phyloP scores from a whole-genome alignment of 768 basidiomycete species.

The Calocybe indica region DNA sequence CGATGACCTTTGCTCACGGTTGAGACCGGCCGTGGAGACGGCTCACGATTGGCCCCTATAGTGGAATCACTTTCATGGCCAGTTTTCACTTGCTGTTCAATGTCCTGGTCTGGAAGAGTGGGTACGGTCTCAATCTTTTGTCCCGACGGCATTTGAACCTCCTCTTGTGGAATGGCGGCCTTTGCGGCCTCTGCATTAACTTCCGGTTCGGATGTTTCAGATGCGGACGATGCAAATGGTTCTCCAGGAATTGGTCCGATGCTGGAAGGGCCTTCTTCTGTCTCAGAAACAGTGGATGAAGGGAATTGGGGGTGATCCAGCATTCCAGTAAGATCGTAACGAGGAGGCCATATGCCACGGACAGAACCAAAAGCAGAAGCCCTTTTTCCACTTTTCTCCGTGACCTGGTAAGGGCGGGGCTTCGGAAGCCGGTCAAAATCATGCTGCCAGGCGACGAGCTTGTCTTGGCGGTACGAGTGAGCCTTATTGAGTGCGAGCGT shows the following conservation, averaged over 20 bases:
- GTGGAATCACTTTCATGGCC: constrained; percentile 84
- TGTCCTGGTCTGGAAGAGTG: constrained; percentile 5
- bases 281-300: constrained; percentile 68
- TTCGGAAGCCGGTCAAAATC: constrained; percentile 86
- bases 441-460: constrained; percentile 94
- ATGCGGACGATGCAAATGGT: constrained; percentile 61
- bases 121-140: constrained; percentile 2
- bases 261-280: constrained; percentile 53
- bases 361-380: constrained; percentile 65
- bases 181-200: constrained; percentile 13
- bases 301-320: constrained; percentile 51
- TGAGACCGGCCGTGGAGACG: too few species aligned
- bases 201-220: constrained; percentile 67
- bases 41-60: constrained; percentile 49
- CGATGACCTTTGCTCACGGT: background rate
- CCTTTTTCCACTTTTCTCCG: constrained; percentile 47
- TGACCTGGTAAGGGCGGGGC: constrained; percentile 44
- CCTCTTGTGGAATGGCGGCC: background rate
- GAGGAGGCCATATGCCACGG: constrained; percentile 65
- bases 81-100: constrained; percentile 29
- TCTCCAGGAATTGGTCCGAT: constrained; percentile 46
- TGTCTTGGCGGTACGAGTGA: constrained; percentile 83
- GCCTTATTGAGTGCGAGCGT: constrained; percentile 85
- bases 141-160: constrained; percentile 6
- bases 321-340: constrained; percentile 46